These are phyloP conservation scores for Botrytis tulipae DNA, from an alignment of 2,329 filamentous ascomycete genomes.

Conservation along the genomic window DNA sequence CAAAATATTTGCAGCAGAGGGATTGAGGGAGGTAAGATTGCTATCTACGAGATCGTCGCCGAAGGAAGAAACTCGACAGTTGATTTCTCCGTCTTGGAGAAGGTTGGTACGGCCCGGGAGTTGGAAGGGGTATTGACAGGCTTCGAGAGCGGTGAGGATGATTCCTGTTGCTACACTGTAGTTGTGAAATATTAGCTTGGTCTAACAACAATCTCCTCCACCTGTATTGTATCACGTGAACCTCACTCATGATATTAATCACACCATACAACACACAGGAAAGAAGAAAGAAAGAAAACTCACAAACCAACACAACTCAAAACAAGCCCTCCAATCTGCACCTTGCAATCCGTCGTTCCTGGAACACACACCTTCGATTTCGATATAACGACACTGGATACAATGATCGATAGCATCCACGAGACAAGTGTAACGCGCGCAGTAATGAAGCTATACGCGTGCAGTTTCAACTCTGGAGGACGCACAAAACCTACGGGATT, in stretches of 20 bases:
- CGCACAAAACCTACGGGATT: slow-evolving; percentile 26
- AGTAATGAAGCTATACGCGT: slow-evolving; percentile 32
- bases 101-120: slow-evolving; percentile 17
- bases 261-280: not conserved
- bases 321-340: slow-evolving; percentile 27
- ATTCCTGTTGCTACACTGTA: slow-evolving; percentile 30
- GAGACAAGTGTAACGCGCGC: slow-evolving; percentile 29
- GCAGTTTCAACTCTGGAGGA: slow-evolving; percentile 28
- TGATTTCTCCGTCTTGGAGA: slow-evolving; percentile 20
- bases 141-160: slow-evolving; percentile 32
- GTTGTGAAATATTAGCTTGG: not conserved
- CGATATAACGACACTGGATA: slow-evolving; percentile 26
- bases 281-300: slow-evolving; percentile 15
- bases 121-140: slow-evolving; percentile 33
- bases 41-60: slow-evolving; percentile 29
- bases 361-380: slow-evolving; percentile 23
- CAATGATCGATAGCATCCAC: slow-evolving; percentile 31
- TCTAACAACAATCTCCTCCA: not conserved
- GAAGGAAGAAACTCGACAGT: slow-evolving; percentile 26
- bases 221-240: not conserved
- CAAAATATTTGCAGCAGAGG: slow-evolving; percentile 12
- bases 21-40: slow-evolving; percentile 22
- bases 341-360: slow-evolving; percentile 22
- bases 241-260: not conserved
- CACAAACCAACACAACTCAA: slow-evolving; percentile 29